A percentile compares a stretch with the other conserved stretches of the same genome.
Conservation (phyloP, 179 eudicot species). For the Silene coronaria region DNA sequence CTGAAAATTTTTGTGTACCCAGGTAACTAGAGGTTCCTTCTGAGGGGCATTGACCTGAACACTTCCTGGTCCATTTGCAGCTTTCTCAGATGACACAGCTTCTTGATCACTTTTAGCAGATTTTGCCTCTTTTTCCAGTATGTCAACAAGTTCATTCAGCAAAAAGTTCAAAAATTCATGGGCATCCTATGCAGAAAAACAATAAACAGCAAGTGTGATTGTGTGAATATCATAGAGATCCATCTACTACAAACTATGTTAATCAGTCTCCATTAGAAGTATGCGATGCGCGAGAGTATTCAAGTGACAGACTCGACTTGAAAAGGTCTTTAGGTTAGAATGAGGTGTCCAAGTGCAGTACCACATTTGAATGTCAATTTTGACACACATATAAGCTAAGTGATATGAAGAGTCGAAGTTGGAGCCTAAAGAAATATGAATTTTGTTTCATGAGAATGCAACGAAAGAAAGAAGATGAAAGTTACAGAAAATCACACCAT, state of each 20-base stretch:
- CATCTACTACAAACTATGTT: not conserved
- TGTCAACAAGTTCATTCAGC: constrained; percentile 88
- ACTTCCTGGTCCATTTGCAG: constrained; percentile 53
- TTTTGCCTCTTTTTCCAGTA: constrained; percentile 80
- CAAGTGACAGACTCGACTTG: not conserved
- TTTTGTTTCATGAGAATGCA: not conserved
- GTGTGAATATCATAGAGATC: not conserved
- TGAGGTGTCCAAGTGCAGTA: not conserved
- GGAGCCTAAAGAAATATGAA: not conserved
- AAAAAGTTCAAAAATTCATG: constrained; percentile 93
- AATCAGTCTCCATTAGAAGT: not conserved
- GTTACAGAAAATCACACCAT: not conserved
- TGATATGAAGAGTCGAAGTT: not conserved
- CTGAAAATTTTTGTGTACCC: constrained; percentile 93
- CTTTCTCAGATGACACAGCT: constrained; percentile 43
- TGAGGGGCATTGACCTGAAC: constrained; percentile 37
- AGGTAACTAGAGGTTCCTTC: constrained; percentile 74
- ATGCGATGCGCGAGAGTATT: not conserved
- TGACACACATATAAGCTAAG: not conserved
- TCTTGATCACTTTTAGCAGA: constrained; percentile 39
- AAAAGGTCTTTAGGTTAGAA: not conserved
- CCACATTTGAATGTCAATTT: not conserved
- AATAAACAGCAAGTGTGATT: not conserved
- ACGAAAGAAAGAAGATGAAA: constrained; percentile 1
- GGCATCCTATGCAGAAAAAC: constrained; percentile 57